Percentiles rank a stretch among this genome's conserved stretches.
phyloP scores from a whole-genome alignment of 1,284 basidiomycete genomes.

The Stereum hirsutum region DNA sequence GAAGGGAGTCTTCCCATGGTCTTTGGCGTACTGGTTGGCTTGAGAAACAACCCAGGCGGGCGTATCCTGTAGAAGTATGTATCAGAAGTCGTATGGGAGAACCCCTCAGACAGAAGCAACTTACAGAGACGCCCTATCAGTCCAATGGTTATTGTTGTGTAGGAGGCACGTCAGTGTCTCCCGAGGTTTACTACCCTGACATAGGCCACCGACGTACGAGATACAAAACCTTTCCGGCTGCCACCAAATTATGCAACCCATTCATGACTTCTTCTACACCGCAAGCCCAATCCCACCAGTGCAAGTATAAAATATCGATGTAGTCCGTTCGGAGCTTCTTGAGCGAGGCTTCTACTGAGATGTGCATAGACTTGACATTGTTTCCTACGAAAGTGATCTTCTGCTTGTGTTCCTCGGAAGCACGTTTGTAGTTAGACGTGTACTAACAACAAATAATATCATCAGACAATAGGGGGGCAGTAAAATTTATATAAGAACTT shows the following conservation, averaged over 20 bases:
- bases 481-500: too few species aligned
- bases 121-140: too few species aligned
- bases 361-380: background rate
- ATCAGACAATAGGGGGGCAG: too few species aligned
- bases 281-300: conserved; percentile 25
- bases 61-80: conserved; percentile 23
- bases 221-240: conserved; percentile 30
- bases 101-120: conserved; percentile 10
- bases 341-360: conserved; percentile 12
- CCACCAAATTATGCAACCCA: conserved; percentile 6
- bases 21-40: conserved; percentile 25
- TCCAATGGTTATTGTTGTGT: too few species aligned
- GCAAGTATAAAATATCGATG: conserved; percentile 25
- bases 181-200: background rate
- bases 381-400: conserved; percentile 27
- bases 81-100: too few species aligned
- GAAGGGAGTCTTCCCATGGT: conserved; percentile 38
- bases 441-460: too few species aligned
- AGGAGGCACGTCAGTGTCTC: too few species aligned
- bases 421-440: conserved; percentile 18
- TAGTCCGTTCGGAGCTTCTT: conserved; percentile 34
- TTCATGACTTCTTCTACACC: conserved; percentile 30
- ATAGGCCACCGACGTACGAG: conserved; percentile 20
- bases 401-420: conserved; percentile 12
- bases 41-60: conserved; percentile 30